phyloP scores from a whole-genome alignment of 768 basidiomycete genomes.

The Rhizopogon roseolus region DNA sequence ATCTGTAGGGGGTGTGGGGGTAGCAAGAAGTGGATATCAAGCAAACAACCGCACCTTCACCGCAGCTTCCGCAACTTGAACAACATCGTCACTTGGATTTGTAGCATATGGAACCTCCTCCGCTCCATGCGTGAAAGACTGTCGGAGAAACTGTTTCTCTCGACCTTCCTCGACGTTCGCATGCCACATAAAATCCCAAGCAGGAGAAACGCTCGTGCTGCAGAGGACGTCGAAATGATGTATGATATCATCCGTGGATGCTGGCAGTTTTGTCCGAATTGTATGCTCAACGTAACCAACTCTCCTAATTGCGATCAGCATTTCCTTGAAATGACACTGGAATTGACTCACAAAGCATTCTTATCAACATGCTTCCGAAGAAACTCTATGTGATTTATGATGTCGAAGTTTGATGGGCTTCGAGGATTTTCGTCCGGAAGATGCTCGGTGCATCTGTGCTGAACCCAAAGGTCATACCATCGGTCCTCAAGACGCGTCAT shows the following conservation, averaged over 20 bases:
- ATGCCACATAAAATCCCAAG: slow-evolving; percentile 77
- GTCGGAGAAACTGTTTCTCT: slow-evolving; percentile 60
- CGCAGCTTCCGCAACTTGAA: slow-evolving; percentile 59
- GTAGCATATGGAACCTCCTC: slow-evolving; percentile 23
- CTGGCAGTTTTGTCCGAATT: slow-evolving; percentile 34
- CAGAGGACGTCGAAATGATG: slow-evolving; percentile 49
- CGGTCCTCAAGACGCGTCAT: slow-evolving; percentile 73
- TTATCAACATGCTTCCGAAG: slow-evolving; percentile 82
- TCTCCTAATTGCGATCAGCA: slow-evolving; percentile 38
- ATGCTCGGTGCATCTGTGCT: slow-evolving; percentile 58
- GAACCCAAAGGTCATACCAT: slow-evolving; percentile 77
- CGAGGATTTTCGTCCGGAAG: slow-evolving; percentile 69
- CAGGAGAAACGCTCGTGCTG: slow-evolving; percentile 33
- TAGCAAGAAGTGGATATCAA: neutral
- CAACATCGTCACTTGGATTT: slow-evolving; percentile 26
- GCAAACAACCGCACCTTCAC: slow-evolving; percentile 50
- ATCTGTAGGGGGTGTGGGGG: slow-evolving; percentile 44
- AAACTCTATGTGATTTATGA: slow-evolving; percentile 79
- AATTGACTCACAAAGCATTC: slow-evolving; percentile 68
- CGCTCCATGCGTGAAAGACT: slow-evolving; percentile 45
- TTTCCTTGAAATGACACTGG: neutral
- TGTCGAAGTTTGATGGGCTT: slow-evolving; percentile 70
- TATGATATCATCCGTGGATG: slow-evolving; percentile 38
- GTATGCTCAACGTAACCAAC: slow-evolving; percentile 54
- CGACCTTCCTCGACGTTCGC: slow-evolving; percentile 67